Evolutionary conservation across 305 asterid genomes (phyloP).

Genomic region (Nicotiana rustica): DNA sequence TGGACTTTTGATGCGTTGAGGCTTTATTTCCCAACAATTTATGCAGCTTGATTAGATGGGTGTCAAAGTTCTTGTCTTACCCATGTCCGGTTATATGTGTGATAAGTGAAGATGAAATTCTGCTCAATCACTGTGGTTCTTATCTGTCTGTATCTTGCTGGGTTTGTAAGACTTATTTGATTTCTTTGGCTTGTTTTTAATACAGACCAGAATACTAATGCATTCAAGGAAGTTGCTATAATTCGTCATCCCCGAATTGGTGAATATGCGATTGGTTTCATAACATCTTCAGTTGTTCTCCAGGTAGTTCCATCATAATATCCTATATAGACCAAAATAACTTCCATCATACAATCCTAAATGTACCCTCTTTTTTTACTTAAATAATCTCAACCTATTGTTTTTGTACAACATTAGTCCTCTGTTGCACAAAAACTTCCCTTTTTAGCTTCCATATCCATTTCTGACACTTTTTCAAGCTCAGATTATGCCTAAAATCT

Average conservation of each 20-base stretch:
- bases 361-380: neutral
- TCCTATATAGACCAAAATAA: constrained; percentile 20
- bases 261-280: constrained; percentile 90
- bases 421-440: neutral
- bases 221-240: constrained; percentile 96
- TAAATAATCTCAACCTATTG: neutral
- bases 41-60: constrained; percentile 5
- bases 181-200: constrained; percentile 27
- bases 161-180: neutral
- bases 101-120: constrained; percentile 6
- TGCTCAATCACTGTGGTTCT: neutral
- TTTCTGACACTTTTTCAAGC: neutral
- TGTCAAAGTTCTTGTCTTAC: constrained; percentile 20
- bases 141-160: neutral
- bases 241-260: constrained; percentile 96
- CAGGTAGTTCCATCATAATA: constrained; percentile 61
- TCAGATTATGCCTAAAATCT: neutral
- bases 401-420: neutral
- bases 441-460: neutral
- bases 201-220: constrained; percentile 86
- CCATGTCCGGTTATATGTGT: neutral
- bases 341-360: constrained; percentile 5
- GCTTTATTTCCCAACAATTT: neutral
- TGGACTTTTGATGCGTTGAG: neutral
- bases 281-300: constrained; percentile 82